A percentile compares a stretch with the other conserved stretches of the same genome.
Conservation (phyloP, 164 flowering plant genomes). For the Aristolochia fimbriata region DNA sequence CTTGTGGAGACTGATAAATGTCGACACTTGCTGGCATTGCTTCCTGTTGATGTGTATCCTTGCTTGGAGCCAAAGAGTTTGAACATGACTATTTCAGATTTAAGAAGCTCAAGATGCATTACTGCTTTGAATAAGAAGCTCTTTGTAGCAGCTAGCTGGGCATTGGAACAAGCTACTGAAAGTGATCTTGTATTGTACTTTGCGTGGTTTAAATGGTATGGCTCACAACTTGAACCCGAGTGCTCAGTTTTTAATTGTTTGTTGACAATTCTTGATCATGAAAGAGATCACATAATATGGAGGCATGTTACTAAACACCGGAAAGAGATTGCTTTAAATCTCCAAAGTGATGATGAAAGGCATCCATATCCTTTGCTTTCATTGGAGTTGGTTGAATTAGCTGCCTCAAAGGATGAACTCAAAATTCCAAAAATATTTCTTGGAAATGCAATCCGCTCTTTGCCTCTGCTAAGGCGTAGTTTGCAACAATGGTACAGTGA, state of each 20-base stretch:
- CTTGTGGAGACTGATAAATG: constrained; percentile 8
- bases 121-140: constrained; percentile 31
- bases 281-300: constrained; percentile 65
- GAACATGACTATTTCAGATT: no score
- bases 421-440: constrained; percentile 18
- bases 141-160: constrained; percentile 76
- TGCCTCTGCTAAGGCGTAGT: constrained; percentile 36
- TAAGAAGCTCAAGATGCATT: neutral
- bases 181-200: constrained; percentile 50
- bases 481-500: constrained; percentile 64
- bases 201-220: constrained; percentile 51
- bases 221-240: constrained; percentile 31
- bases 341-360: constrained; percentile 14
- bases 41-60: constrained; percentile 29
- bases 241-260: constrained; percentile 34
- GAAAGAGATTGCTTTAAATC: constrained; percentile 27
- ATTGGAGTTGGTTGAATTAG: constrained; percentile 31
- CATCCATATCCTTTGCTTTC: constrained; percentile 50
- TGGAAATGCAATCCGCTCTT: constrained; percentile 37
- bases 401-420: constrained; percentile 14
- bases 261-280: constrained; percentile 26
- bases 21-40: constrained; percentile 5
- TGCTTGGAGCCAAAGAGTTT: constrained; percentile 3
- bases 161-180: constrained; percentile 68
- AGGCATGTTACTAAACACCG: constrained; percentile 21